phyloP scores from a whole-genome alignment of 257 asterid species.

The Knoxia roxburghii region DNA sequence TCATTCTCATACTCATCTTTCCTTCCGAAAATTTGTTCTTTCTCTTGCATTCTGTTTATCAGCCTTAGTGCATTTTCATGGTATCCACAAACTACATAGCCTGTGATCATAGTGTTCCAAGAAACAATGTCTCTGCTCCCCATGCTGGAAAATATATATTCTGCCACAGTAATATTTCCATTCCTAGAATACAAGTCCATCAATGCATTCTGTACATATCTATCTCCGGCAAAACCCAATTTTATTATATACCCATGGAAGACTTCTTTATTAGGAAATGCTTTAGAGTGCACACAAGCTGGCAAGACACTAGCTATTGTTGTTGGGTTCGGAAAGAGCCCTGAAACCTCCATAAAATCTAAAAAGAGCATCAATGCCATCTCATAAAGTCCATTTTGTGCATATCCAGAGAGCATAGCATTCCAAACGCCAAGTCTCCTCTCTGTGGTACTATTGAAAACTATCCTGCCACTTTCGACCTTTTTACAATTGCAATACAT shows the following conservation, averaged over 20 bases:
- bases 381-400: slow-evolving; percentile 60
- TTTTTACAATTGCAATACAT: slow-evolving; percentile 86
- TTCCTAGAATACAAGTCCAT: slow-evolving; percentile 84
- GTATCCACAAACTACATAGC: slow-evolving; percentile 69
- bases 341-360: slow-evolving; percentile 40
- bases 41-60: slow-evolving; percentile 48
- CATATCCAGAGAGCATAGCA: slow-evolving; percentile 89
- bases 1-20: slow-evolving; percentile 15
- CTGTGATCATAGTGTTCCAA: slow-evolving; percentile 84
- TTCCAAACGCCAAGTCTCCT: slow-evolving; percentile 66
- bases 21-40: slow-evolving; percentile 16
- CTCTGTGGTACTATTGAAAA: slow-evolving; percentile 45
- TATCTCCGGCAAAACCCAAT: slow-evolving; percentile 54
- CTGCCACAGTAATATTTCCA: slow-evolving; percentile 47
- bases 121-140: slow-evolving; percentile 68
- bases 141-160: slow-evolving; percentile 53
- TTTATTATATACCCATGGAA: slow-evolving; percentile 77
- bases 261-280: slow-evolving; percentile 55
- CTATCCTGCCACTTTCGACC: slow-evolving; percentile 50
- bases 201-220: slow-evolving; percentile 72
- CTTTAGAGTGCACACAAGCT: slow-evolving; percentile 69
- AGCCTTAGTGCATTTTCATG: slow-evolving; percentile 59
- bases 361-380: slow-evolving; percentile 53
- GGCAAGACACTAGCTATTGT: slow-evolving; percentile 88
- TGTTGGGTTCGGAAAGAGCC: slow-evolving; percentile 55